phyloP scores from a whole-genome alignment of 2,329 filamentous ascomycete genomes.

The Trichoderma sp. region DNA sequence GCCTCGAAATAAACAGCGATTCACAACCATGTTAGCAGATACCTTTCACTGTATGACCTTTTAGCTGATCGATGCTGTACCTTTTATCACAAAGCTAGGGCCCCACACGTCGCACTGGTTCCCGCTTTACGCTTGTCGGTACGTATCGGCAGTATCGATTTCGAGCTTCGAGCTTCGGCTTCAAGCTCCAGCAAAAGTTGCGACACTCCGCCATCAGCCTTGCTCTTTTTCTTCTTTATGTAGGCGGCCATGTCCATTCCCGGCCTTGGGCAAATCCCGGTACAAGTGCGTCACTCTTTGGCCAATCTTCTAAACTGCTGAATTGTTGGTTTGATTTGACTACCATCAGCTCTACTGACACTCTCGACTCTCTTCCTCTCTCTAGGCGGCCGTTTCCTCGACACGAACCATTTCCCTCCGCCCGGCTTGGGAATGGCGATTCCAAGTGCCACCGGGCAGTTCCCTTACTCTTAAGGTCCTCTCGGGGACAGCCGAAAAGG shows the following conservation, averaged over 20 bases:
- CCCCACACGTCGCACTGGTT: slow-evolving; percentile 5
- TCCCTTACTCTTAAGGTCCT: slow-evolving; percentile 61
- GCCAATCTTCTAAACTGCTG: neutral
- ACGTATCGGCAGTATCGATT: neutral
- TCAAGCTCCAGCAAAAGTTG: neutral
- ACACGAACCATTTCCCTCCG: slow-evolving; percentile 55
- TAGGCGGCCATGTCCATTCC: slow-evolving; percentile 67
- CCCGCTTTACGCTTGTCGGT: neutral
- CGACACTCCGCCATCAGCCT: neutral
- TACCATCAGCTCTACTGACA: neutral
- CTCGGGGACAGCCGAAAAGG: slow-evolving; percentile 85
- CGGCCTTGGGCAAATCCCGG: slow-evolving; percentile 68
- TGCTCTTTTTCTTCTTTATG: slow-evolving; percentile 32
- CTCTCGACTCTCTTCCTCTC: neutral
- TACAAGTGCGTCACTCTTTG: slow-evolving; percentile 48
- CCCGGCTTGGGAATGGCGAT: slow-evolving; percentile 75
- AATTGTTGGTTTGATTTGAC: neutral
- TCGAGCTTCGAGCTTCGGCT: neutral
- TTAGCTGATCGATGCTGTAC: neutral
- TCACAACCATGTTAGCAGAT: neutral
- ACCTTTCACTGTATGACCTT: accelerated
- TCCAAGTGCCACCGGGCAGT: slow-evolving; percentile 62
- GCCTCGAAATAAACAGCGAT: neutral
- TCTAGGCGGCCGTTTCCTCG: slow-evolving; percentile 41
- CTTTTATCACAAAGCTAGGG: neutral